phyloP scores from a whole-genome alignment of 257 asterid genomes.

The Pogostemon cablin region DNA sequence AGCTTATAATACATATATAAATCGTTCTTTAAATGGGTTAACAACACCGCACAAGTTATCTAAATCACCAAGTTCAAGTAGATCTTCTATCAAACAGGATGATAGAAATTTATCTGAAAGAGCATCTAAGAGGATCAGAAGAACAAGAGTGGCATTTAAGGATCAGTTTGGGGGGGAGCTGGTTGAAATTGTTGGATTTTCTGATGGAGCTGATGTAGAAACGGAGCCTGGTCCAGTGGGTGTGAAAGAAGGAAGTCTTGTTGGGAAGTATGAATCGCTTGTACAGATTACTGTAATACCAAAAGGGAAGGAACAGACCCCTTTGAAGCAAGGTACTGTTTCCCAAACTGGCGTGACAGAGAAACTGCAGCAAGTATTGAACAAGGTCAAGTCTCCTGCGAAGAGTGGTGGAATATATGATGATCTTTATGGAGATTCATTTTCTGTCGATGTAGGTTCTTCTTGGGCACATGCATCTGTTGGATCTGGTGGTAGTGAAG shows the following conservation, averaged over 20 bases:
- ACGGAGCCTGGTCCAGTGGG: conserved; percentile 96
- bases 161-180: conserved; percentile 93
- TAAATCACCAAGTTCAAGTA: conserved; percentile 37
- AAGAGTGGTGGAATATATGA: conserved; percentile 82
- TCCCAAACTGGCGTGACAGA: conserved; percentile 77
- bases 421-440: conserved; percentile 89
- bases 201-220: conserved; percentile 95
- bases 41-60: conserved; percentile 44
- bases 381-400: conserved; percentile 77
- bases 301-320: conserved; percentile 71
- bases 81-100: conserved; percentile 39
- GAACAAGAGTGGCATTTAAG: conserved; percentile 72
- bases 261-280: conserved; percentile 94
- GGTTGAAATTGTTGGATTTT: conserved; percentile 83
- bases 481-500: conserved; percentile 42
- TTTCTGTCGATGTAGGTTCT: conserved; percentile 75
- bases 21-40: conserved; percentile 64
- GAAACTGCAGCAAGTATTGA: conserved; percentile 80
- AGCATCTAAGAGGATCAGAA: conserved; percentile 73
- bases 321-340: conserved; percentile 46
- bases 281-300: conserved; percentile 84
- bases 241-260: conserved; percentile 98
- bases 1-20: conserved; percentile 82
- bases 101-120: conserved; percentile 45
- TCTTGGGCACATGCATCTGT: conserved; percentile 77